These are phyloP conservation scores for Inga leiocalycina DNA, from an alignment of 306 rosid genomes.

Conservation along the genomic window DNA sequence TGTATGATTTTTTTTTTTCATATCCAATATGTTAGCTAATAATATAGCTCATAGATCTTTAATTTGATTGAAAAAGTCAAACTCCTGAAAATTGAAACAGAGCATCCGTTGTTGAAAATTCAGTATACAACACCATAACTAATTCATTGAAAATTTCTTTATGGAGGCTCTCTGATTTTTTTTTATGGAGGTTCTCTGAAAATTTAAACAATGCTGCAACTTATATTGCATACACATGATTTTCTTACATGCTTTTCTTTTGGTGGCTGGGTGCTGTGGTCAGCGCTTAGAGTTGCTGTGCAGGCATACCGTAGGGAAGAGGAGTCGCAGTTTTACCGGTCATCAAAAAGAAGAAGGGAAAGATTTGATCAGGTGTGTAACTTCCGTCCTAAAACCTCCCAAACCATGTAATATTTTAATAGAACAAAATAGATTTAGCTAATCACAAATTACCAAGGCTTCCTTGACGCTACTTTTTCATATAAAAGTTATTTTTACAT, in stretches of 20 bases:
- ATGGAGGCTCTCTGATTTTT: too few species aligned
- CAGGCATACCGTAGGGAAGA: slow-evolving; percentile 92
- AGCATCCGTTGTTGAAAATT: not conserved
- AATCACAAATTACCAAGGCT: slow-evolving; percentile 2
- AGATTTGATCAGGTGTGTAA: slow-evolving; percentile 82
- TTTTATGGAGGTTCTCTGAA: not conserved
- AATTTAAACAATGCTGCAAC: not conserved
- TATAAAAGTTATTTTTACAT: slow-evolving; percentile 35
- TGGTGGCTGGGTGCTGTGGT: slow-evolving; percentile 37
- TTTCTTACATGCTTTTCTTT: slow-evolving; percentile 15
- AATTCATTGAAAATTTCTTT: not conserved
- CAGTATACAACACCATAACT: not conserved
- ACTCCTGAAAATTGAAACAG: not conserved
- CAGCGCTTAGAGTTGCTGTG: slow-evolving; percentile 94
- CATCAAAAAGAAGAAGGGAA: slow-evolving; percentile 84
- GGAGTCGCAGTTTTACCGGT: slow-evolving; percentile 72
- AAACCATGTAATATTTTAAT: slow-evolving; percentile 15
- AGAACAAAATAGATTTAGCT: slow-evolving; percentile 13
- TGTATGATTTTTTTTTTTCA: slow-evolving; percentile 1
- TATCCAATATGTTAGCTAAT: not conserved
- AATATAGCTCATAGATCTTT: not conserved
- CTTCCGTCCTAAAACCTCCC: slow-evolving; percentile 9
- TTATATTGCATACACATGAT: slow-evolving; percentile 17
- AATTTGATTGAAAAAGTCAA: not conserved
- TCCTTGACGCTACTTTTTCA: slow-evolving; percentile 31